phyloP scores from a whole-genome alignment of 257 asterid species.

The Eustoma russellianum region DNA sequence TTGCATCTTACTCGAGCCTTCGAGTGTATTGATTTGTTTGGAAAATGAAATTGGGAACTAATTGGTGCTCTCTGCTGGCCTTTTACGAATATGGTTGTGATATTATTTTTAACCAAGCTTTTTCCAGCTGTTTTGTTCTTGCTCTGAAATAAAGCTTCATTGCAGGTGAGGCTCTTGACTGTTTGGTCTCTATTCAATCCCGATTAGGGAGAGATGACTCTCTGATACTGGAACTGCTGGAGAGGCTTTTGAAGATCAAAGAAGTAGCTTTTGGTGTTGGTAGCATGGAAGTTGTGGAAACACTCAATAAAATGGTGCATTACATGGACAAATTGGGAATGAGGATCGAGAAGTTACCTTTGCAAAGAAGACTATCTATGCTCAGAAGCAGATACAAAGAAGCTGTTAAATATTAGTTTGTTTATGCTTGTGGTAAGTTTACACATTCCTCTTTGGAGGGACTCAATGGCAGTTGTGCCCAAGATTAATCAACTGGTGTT shows the following conservation, averaged over 20 bases:
- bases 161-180: conserved; percentile 95
- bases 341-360: conserved; percentile 57
- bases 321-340: conserved; percentile 59
- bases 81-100: no score
- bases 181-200: conserved; percentile 69
- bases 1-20: no score
- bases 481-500: no score
- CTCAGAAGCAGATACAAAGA: conserved; percentile 50
- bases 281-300: conserved; percentile 64
- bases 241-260: conserved; percentile 72
- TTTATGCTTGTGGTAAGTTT: neutral
- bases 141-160: conserved; percentile 2
- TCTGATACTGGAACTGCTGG: conserved; percentile 51
- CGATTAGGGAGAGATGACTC: conserved; percentile 49
- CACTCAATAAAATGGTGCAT: conserved; percentile 61
- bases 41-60: no score
- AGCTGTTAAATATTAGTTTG: conserved; percentile 26
- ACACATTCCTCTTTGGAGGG: no score
- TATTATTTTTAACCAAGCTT: neutral
- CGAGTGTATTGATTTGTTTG: no score
- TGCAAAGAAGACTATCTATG: conserved; percentile 52
- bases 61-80: no score
- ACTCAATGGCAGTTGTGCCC: no score
- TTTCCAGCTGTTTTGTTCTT: conserved; percentile 8
- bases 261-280: conserved; percentile 67